Evolutionary conservation across 2,329 filamentous ascomycete species (phyloP), one percentile per base, ranked within the genome.

Genomic region (Fusarium poae): DNA sequence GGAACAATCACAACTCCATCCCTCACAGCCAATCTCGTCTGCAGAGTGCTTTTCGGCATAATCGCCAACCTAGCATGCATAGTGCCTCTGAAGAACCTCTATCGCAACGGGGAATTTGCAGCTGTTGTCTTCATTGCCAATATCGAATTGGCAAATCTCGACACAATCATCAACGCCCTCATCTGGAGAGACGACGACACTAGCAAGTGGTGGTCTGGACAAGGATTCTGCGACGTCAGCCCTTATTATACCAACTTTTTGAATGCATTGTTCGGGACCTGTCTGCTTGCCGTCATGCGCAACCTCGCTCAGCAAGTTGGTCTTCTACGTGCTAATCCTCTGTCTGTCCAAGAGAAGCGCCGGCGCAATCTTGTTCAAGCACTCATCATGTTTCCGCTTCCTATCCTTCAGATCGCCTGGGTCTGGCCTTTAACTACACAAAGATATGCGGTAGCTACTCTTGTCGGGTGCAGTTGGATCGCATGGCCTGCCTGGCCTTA

Each of bases 181-280:
- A 79, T 87, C 65, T 89, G 87, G 87, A 81, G 77, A 61, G 75
- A 83, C 72, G 80, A 89, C 72, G 76, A 88, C 72, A 81, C 84
- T 59, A 72, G 70, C 32, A 65, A 63, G 34, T 89, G 86, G 86
- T 88, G 79, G 78, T 75, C 79, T 4, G 87, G 86, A 51, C 74
- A 78, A 25, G 85, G 84, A 20, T 81, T 85, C 76, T 89, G 87
- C 70, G 86, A 89, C 69, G 12, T 87, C 34, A 80, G 85, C 69
- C 72, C 81, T 15, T 85, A 83, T 39, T 74, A 83, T 29, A 80
- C 85, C 65, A 85, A 85, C 62, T 77, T 82, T 70, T 60, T 44
- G 57, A 80, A 84, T 40, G 81, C 82, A 2, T 71, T 84, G 42
- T 88, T 82, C 73, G 79, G 80, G 40, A 82, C 83, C n/a, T 82